phyloP scores from a whole-genome alignment of 2,329 filamentous ascomycete species.

The Canariomyces notabilis region DNA sequence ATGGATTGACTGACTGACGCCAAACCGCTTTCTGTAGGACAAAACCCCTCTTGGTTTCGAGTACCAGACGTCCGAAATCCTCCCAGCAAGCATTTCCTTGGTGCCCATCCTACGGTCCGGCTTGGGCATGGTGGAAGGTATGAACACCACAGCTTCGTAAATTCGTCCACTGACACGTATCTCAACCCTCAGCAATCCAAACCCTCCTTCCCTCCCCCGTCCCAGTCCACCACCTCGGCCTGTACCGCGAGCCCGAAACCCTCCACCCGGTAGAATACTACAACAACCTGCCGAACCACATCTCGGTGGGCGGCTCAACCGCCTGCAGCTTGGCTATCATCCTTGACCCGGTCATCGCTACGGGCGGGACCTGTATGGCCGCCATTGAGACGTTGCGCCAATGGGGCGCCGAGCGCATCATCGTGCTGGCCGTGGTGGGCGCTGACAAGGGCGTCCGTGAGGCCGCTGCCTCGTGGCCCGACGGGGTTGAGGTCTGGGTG shows the following conservation, averaged over 20 bases:
- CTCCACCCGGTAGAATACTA: conserved; percentile 94
- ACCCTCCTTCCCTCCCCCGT: conserved; percentile 74
- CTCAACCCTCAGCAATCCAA: conserved; percentile 58
- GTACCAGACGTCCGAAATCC: conserved; percentile 62
- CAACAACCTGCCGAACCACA: conserved; percentile 86
- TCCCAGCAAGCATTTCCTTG: conserved; percentile 66
- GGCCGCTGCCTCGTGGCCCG: conserved; percentile 73
- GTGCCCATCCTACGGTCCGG: conserved; percentile 92
- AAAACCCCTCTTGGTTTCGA: conserved; percentile 72
- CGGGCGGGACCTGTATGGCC: conserved; percentile 81
- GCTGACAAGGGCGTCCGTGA: conserved; percentile 64
- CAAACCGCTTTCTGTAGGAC: conserved; percentile 46
- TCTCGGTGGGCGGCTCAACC: conserved; percentile 31
- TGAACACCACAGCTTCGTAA: not conserved
- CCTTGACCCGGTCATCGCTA: conserved; percentile 89
- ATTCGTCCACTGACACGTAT: conserved; percentile 14
- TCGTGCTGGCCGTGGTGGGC: conserved; percentile 71
- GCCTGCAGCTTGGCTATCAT: conserved; percentile 65
- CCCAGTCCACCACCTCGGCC: conserved; percentile 86
- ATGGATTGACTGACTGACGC: conserved; percentile 8
- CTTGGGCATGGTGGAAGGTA: conserved; percentile 83
- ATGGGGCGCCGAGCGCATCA: conserved; percentile 81
- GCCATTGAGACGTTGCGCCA: conserved; percentile 85
- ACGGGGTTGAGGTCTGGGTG: conserved; percentile 73
- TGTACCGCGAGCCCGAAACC: conserved; percentile 85